Evolutionary conservation across 306 rosid genomes (phyloP).

Genomic region (Dryas alaskensis): DNA sequence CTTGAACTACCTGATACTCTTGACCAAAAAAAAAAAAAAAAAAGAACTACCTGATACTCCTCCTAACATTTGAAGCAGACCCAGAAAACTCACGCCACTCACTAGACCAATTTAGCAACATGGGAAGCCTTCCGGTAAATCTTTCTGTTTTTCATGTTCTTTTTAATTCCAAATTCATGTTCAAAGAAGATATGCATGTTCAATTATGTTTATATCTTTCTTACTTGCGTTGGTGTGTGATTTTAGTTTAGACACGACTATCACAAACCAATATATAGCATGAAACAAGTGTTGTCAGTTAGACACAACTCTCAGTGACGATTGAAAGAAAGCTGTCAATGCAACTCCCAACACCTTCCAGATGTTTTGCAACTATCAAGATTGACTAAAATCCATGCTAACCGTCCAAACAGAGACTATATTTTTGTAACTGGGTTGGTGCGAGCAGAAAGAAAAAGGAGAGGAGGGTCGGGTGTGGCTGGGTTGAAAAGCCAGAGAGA

Average conservation of each 20-base stretch:
- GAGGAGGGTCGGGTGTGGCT: no score
- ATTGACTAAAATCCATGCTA: neutral
- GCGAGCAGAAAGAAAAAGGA: no score
- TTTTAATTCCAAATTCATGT: no score
- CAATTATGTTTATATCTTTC: neutral
- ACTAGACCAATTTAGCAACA: neutral
- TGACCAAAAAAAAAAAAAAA: no score
- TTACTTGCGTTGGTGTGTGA: no score
- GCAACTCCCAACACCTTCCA: neutral
- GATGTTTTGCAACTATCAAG: neutral
- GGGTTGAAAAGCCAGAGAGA: no score
- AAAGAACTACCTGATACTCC: neutral
- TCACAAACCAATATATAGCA: neutral
- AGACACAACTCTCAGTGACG: no score
- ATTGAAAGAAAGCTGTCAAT: neutral
- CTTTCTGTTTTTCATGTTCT: neutral
- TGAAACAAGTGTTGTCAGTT: no score
- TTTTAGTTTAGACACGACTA: constrained; percentile 15
- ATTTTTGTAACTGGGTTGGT: no score
- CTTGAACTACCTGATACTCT: no score
- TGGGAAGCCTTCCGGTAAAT: constrained; percentile 15
- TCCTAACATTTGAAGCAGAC: neutral
- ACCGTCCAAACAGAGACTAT: neutral
- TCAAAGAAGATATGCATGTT: no score
- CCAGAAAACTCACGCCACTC: neutral